These are phyloP conservation scores for Trichodelitschia bisporula DNA, from an alignment of 495 filamentous ascomycete species.

Conservation along the genomic window DNA sequence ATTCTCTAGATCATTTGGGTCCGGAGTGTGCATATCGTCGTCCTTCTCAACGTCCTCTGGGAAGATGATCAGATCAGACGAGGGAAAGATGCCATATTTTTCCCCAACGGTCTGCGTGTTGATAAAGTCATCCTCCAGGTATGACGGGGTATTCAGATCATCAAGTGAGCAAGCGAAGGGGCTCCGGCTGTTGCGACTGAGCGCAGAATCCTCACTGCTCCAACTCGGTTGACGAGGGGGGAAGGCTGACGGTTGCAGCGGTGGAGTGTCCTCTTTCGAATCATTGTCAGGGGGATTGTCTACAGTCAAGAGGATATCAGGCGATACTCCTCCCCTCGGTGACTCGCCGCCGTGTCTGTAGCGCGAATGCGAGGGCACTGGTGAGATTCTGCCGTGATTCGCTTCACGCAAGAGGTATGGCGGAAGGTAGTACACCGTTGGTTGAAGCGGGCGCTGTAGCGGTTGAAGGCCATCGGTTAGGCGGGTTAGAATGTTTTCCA, in stretches of 20 bases:
- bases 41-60: conserved; percentile 61
- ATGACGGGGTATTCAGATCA: conserved; percentile 36
- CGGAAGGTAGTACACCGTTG: too few relatives aligned
- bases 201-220: conserved; percentile 30
- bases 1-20: conserved; percentile 35
- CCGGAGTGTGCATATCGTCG: conserved; percentile 52
- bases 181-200: conserved; percentile 26
- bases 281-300: too few relatives aligned
- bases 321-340: too few relatives aligned
- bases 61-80: conserved; percentile 41
- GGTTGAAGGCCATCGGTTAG: too few relatives aligned
- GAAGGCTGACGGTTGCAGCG: conserved; percentile 19
- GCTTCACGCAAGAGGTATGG: too few relatives aligned
- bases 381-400: too few relatives aligned
- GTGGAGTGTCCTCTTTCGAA: conserved; percentile 19
- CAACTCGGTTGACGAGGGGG: too few relatives aligned
- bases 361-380: too few relatives aligned
- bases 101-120: conserved; percentile 59
- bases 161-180: conserved; percentile 28
- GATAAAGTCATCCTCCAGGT: conserved; percentile 38
- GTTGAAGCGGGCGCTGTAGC: too few relatives aligned
- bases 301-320: too few relatives aligned
- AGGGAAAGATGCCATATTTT: conserved; percentile 56
- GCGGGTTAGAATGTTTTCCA: conserved; percentile 24
- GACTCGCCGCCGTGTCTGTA: too few relatives aligned